phyloP scores from a whole-genome alignment of 306 rosid species.

The Quercus ilex region DNA sequence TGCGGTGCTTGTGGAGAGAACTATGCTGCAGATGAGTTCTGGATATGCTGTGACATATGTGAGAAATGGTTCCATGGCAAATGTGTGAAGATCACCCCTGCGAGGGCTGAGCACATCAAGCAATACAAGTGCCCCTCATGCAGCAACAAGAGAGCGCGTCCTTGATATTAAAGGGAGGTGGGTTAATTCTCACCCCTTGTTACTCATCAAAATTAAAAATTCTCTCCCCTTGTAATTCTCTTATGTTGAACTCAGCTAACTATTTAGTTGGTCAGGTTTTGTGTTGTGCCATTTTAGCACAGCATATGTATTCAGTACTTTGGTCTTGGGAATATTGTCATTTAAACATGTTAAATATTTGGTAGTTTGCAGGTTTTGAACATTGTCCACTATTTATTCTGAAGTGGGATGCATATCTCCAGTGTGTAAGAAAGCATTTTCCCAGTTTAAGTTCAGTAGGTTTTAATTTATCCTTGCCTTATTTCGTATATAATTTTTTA shows the following conservation, averaged over 20 bases:
- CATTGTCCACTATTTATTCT: constrained; percentile 6
- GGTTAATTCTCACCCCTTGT: constrained; percentile 29
- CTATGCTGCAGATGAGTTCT: constrained; percentile 53
- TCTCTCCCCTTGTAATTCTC: constrained; percentile 26
- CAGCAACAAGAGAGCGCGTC: constrained; percentile 60
- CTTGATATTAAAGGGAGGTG: constrained; percentile 35
- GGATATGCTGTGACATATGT: constrained; percentile 63
- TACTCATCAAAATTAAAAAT: neutral
- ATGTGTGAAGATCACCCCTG: constrained; percentile 66
- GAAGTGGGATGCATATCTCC: neutral
- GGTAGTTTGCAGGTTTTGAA: constrained; percentile 28
- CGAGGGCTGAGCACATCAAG: constrained; percentile 65
- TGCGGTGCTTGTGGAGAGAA: constrained; percentile 62
- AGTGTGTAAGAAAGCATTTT: constrained; percentile 10
- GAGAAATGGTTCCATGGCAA: constrained; percentile 71
- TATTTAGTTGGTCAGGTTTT: constrained; percentile 31
- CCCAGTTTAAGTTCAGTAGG: neutral
- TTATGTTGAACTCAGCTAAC: constrained; percentile 42
- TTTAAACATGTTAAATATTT: constrained; percentile 24
- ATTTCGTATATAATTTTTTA: too few relatives aligned
- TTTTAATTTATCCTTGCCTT: too few relatives aligned
- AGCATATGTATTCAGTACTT: constrained; percentile 15
- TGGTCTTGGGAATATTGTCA: constrained; percentile 24
- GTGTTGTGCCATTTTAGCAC: constrained; percentile 30
- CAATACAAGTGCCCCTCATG: constrained; percentile 69